Percentiles rank a stretch among this genome's conserved stretches.
These are phyloP conservation scores for Emericellopsis cladophorae DNA, from an alignment of 2,329 filamentous ascomycete species.

Conservation along the genomic window DNA sequence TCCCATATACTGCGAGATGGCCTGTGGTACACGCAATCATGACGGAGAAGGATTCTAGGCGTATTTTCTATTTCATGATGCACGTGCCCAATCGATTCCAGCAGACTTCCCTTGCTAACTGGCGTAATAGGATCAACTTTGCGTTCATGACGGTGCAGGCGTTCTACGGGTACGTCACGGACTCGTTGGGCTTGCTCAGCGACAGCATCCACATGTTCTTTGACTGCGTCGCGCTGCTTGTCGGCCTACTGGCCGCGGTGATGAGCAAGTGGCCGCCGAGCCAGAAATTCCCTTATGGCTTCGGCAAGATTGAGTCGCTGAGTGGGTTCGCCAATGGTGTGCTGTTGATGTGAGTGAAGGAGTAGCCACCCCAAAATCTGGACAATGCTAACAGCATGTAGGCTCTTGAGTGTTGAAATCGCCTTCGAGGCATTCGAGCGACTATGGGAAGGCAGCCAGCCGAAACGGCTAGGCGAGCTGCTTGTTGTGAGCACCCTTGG, in stretches of 20 bases:
- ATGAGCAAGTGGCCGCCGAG: constrained; percentile 95
- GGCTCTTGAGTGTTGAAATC: constrained; percentile 89
- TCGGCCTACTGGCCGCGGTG: constrained; percentile 83
- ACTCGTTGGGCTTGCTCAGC: constrained; percentile 86
- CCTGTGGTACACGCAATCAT: constrained; percentile 79
- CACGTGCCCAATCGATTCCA: constrained; percentile 27
- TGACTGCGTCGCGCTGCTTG: constrained; percentile 83
- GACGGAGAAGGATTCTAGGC: constrained; percentile 79
- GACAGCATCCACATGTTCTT: constrained; percentile 99
- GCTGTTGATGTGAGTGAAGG: constrained; percentile 60
- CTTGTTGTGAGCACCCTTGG: constrained; percentile 81
- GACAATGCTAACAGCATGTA: constrained; percentile 16
- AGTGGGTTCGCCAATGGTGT: constrained; percentile 95
- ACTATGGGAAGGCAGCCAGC: constrained; percentile 70
- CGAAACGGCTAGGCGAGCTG: constrained; percentile 74
- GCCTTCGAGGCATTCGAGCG: constrained; percentile 88
- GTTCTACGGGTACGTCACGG: constrained; percentile 85
- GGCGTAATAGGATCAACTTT: constrained; percentile 63
- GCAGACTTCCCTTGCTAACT: constrained; percentile 3
- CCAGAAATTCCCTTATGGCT: constrained; percentile 81
- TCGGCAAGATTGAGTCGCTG: constrained; percentile 91
- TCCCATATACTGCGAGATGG: constrained; percentile 56
- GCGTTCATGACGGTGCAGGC: constrained; percentile 90
- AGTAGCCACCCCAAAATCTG: not conserved
- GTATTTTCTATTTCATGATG: constrained; percentile 96